Percentiles rank a stretch among this genome's conserved stretches.
Conservation (phyloP, 2,329 filamentous ascomycete species). For the Fusarium musae region DNA sequence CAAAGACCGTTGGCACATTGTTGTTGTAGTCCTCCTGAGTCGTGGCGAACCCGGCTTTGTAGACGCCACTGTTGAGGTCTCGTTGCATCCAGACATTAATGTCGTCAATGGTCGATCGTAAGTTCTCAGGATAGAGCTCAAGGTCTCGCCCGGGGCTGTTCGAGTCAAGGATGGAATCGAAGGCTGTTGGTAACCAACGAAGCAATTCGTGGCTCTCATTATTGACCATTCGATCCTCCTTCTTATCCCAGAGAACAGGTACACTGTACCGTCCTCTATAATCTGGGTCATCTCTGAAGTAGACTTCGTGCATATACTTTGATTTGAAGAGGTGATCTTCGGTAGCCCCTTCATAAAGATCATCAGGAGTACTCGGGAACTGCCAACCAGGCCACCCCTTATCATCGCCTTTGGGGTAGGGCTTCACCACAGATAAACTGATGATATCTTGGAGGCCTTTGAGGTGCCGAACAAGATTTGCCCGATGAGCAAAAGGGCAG, state of each 20-base stretch:
- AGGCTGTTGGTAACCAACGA: slow-evolving; percentile 82
- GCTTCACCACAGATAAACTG: slow-evolving; percentile 69
- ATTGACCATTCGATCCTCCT: slow-evolving; percentile 76
- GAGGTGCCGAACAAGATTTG: slow-evolving; percentile 75
- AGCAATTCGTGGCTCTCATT: slow-evolving; percentile 88
- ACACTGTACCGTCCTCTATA: slow-evolving; percentile 80
- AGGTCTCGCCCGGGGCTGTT: slow-evolving; percentile 54
- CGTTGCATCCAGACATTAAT: slow-evolving; percentile 75
- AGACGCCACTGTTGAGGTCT: slow-evolving; percentile 60
- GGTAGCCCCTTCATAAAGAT: slow-evolving; percentile 68
- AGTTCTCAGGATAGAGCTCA: slow-evolving; percentile 65
- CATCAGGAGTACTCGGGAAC: slow-evolving; percentile 61
- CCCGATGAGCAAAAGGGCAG: slow-evolving; percentile 77
- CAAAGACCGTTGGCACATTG: slow-evolving; percentile 70
- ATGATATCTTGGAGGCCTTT: slow-evolving; percentile 79
- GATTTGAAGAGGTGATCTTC: slow-evolving; percentile 72
- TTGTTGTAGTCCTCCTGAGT: slow-evolving; percentile 73
- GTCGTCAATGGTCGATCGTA: slow-evolving; percentile 68
- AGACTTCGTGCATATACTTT: slow-evolving; percentile 75
- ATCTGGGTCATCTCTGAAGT: slow-evolving; percentile 73
- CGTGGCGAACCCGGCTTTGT: slow-evolving; percentile 72
- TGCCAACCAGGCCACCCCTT: slow-evolving; percentile 72
- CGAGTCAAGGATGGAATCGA: slow-evolving; percentile 66
- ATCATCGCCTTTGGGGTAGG: slow-evolving; percentile 73
- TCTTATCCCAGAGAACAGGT: slow-evolving; percentile 76